These are phyloP conservation scores for Lentinula lateritia DNA, from an alignment of 768 basidiomycete species.

Conservation along the genomic window DNA sequence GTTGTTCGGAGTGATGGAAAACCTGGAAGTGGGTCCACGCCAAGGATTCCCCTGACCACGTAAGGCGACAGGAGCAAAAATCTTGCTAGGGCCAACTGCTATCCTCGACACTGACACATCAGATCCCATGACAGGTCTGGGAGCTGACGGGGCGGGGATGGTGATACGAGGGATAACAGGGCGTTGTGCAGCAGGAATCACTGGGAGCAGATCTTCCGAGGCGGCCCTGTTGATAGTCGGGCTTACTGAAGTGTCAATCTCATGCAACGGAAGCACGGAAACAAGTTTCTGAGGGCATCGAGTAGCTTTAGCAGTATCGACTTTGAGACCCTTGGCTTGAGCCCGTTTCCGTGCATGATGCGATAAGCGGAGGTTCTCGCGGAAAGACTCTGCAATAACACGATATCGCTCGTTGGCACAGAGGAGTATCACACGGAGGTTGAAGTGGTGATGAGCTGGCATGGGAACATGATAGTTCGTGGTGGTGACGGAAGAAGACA, in stretches of 20 bases:
- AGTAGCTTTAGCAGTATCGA: constrained; percentile 38
- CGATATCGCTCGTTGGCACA: constrained; percentile 37
- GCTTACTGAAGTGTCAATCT: constrained; percentile 23
- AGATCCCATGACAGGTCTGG: background rate
- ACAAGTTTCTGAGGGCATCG: constrained; percentile 32
- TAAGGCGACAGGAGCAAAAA: background rate
- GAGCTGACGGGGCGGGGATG: background rate
- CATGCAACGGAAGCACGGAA: constrained; percentile 32
- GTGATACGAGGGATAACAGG: constrained; percentile 4
- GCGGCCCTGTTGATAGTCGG: constrained; percentile 6
- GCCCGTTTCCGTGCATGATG: constrained; percentile 48
- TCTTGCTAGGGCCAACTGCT: background rate
- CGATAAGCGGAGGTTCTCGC: constrained; percentile 28
- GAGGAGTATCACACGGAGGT: constrained; percentile 36
- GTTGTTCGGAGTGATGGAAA: constrained; percentile 3
- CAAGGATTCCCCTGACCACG: constrained; percentile 1
- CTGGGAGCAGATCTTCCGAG: constrained; percentile 13
- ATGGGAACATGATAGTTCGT: constrained; percentile 11
- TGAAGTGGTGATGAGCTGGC: constrained; percentile 21
- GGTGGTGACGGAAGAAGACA: constrained; percentile 1
- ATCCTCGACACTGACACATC: background rate
- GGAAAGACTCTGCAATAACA: constrained; percentile 30
- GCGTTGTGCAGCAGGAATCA: background rate
- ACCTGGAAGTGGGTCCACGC: constrained; percentile 3
- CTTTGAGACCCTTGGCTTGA: constrained; percentile 31